These are phyloP conservation scores for Russula sp. DNA, from an alignment of 768 basidiomycete species.

Conservation along the genomic window DNA sequence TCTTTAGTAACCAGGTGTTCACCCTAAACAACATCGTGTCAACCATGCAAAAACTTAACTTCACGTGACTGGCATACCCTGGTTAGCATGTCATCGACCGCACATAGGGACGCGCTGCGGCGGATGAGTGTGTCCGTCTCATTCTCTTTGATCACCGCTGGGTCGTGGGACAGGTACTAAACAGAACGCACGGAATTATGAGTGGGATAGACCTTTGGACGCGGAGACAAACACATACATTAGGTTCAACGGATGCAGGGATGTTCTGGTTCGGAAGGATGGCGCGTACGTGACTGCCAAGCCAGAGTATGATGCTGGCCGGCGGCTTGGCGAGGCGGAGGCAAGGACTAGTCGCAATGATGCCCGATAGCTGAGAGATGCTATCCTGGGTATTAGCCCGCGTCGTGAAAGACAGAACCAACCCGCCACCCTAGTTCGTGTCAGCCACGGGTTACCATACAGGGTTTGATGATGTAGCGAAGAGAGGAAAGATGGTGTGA, in stretches of 20 bases:
- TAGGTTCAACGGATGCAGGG: conserved; percentile 44
- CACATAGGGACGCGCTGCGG: conserved; percentile 7
- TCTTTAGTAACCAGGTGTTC: conserved; percentile 44
- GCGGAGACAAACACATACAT: conserved; percentile 36
- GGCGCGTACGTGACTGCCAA: conserved; percentile 44
- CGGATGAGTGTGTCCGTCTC: conserved; percentile 46
- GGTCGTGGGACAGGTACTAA: conserved; percentile 58
- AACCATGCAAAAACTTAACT: background rate
- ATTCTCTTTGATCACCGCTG: conserved; percentile 40
- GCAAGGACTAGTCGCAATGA: conserved; percentile 64
- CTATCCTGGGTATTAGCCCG: conserved; percentile 32
- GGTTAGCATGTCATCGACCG: conserved; percentile 25
- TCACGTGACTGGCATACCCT: conserved; percentile 21
- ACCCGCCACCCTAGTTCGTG: conserved; percentile 53
- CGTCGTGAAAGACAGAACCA: conserved; percentile 54
- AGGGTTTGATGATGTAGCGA: background rate
- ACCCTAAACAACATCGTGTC: conserved; percentile 41
- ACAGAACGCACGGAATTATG: background rate
- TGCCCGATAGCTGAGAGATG: conserved; percentile 46
- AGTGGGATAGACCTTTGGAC: background rate
- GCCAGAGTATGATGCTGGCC: conserved; percentile 43
- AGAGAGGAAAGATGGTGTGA: background rate
- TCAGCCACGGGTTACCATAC: background rate
- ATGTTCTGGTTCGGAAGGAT: conserved; percentile 49
- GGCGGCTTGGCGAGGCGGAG: conserved; percentile 59